phyloP scores from a whole-genome alignment of 2,329 filamentous ascomycete species.

The Sporothrix humicola region DNA sequence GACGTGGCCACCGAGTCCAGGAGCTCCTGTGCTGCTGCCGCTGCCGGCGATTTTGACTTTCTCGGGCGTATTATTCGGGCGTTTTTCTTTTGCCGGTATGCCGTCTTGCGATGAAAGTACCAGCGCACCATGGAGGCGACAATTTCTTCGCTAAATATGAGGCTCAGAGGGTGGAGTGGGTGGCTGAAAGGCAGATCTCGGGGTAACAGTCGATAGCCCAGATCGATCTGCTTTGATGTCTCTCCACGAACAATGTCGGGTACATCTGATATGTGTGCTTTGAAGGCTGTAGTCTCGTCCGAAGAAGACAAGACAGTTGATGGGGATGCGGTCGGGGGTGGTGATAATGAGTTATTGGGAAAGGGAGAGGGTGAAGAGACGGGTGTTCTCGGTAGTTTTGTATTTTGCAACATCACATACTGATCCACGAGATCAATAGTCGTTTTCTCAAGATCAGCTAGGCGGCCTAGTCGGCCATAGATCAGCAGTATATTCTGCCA shows the following conservation, averaged over 20 bases:
- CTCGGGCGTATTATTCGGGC: background rate
- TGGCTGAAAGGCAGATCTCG: conserved; percentile 52
- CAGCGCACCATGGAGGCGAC: conserved; percentile 42
- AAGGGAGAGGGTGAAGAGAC: background rate
- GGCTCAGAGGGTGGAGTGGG: conserved; percentile 54
- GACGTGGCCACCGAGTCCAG: no score
- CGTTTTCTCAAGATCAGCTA: conserved; percentile 54
- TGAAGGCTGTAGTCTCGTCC: conserved; percentile 48
- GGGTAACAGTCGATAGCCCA: conserved; percentile 47
- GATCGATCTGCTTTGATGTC: conserved; percentile 33
- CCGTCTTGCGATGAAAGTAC: conserved; percentile 51
- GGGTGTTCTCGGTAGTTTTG: background rate
- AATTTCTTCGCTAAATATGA: conserved; percentile 49
- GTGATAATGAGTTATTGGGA: background rate
- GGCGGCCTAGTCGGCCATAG: conserved; percentile 51
- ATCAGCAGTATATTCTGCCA: conserved; percentile 54
- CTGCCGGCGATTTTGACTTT: background rate
- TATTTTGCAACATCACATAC: conserved; percentile 43
- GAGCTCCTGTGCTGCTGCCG: background rate
- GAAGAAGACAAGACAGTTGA: conserved; percentile 15
- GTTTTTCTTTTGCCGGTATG: conserved; percentile 34
- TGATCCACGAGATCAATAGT: conserved; percentile 52
- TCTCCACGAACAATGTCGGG: conserved; percentile 45
- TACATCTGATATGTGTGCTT: conserved; percentile 53
- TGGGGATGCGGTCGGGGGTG: background rate